Evolutionary conservation across 2,329 filamentous ascomycete genomes (phyloP).

Genomic region (Endoconidiophora laricicola): DNA sequence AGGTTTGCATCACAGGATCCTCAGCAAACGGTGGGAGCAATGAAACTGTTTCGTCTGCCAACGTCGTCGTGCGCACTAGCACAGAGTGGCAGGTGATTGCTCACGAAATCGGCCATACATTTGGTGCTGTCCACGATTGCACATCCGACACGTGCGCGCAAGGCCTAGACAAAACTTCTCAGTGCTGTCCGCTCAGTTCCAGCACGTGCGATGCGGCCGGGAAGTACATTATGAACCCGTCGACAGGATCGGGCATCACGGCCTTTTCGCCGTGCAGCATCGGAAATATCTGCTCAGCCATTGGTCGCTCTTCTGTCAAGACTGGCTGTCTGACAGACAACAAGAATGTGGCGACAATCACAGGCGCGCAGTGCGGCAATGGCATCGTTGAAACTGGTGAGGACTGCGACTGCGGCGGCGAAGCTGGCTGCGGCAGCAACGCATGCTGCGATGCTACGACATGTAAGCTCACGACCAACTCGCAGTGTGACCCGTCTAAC

Average conservation of each 20-base stretch:
- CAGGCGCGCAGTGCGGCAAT: constrained; percentile 79
- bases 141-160: constrained; percentile 48
- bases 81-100: constrained; percentile 93
- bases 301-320: constrained; percentile 62
- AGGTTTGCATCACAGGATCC: constrained; percentile 53
- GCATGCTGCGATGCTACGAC: constrained; percentile 70
- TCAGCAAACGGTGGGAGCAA: constrained; percentile 34
- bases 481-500: constrained; percentile 67
- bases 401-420: constrained; percentile 88
- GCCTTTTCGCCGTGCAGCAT: constrained; percentile 77
- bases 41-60: constrained; percentile 69
- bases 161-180: constrained; percentile 31
- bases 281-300: constrained; percentile 82
- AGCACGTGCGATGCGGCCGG: constrained; percentile 56
- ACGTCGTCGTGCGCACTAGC: constrained; percentile 70
- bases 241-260: constrained; percentile 54
- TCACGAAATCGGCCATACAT: constrained; percentile 86
- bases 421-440: constrained; percentile 53
- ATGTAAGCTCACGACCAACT: constrained; percentile 61
- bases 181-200: constrained; percentile 65
- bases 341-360: constrained; percentile 63
- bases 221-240: constrained; percentile 93
- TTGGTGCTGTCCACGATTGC: constrained; percentile 92
- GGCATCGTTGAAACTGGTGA: constrained; percentile 91
- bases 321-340: constrained; percentile 71